Evolutionary conservation across 2,329 filamentous ascomycete genomes (phyloP).

Genomic region (Exophiala viscosa): DNA sequence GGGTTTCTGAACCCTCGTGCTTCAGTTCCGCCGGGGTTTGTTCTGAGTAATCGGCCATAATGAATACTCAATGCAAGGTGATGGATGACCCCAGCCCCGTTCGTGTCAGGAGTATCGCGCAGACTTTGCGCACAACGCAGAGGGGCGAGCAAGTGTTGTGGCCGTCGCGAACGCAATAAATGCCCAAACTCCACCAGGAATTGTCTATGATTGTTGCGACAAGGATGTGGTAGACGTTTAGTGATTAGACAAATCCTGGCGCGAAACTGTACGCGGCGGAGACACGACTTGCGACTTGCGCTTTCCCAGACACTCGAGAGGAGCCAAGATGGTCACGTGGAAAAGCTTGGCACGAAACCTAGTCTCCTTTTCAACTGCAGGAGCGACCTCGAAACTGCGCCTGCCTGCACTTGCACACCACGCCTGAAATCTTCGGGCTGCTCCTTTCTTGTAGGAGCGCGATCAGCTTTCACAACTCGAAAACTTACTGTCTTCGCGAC

Average conservation of each 20-base stretch:
- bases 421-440: too few species aligned
- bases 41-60: conserved; percentile 9
- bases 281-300: conserved; percentile 6
- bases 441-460: background rate
- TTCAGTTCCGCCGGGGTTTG: conserved; percentile 13
- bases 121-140: background rate
- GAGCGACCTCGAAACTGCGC: too few species aligned
- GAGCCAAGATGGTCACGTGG: too few species aligned
- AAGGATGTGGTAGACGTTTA: background rate
- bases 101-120: background rate
- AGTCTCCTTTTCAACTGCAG: too few species aligned
- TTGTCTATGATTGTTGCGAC: background rate
- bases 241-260: conserved; percentile 5
- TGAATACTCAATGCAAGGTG: background rate
- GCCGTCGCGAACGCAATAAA: background rate
- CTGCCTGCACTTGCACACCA: too few species aligned
- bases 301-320: too few species aligned
- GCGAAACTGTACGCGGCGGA: conserved; percentile 9
- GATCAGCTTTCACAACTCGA: background rate
- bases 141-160: background rate
- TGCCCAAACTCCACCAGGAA: background rate
- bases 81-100: background rate
- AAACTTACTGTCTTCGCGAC: background rate
- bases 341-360: too few species aligned
- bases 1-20: conserved; percentile 16